Conservation (phyloP, 2,329 filamentous ascomycete genomes). For the Cladophialophora chaetospira region DNA sequence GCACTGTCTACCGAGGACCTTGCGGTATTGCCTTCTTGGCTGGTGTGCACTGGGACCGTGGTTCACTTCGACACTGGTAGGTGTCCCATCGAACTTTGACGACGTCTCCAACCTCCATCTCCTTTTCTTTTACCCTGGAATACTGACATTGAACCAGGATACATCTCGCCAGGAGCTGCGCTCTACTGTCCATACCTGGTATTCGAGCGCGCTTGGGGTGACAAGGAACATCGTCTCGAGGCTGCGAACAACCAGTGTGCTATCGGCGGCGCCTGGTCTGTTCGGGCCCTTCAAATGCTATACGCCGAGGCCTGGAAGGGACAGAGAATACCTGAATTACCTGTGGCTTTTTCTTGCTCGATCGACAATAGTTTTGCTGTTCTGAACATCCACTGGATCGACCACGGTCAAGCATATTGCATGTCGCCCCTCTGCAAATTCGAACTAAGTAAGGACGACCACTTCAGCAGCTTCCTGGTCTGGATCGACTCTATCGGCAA, state of each 20-base stretch:
- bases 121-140: neutral
- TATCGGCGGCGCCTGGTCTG: conserved; percentile 33
- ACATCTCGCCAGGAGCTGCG: conserved; percentile 29
- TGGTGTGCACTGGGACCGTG: conserved; percentile 29
- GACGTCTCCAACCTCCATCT: too few relatives aligned
- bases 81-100: too few relatives aligned
- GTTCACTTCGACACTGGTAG: conserved; percentile 29
- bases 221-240: conserved; percentile 27
- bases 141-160: conserved; percentile 7
- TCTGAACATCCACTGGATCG: conserved; percentile 34
- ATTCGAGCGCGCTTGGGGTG: conserved; percentile 28
- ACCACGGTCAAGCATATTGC: conserved; percentile 31
- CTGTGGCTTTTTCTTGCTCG: conserved; percentile 31
- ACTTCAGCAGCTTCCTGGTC: conserved; percentile 30
- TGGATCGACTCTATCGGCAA: conserved; percentile 32
- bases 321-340: conserved; percentile 20
- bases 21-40: conserved; percentile 23
- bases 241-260: conserved; percentile 33
- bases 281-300: conserved; percentile 31
- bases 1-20: conserved; percentile 26
- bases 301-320: conserved; percentile 26
- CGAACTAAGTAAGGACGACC: conserved; percentile 30
- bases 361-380: conserved; percentile 33
- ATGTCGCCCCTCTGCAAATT: conserved; percentile 34
- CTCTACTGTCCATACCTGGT: conserved; percentile 31